Conservation (phyloP, 2,329 filamentous ascomycete genomes). For the Sarocladium oryzae region DNA sequence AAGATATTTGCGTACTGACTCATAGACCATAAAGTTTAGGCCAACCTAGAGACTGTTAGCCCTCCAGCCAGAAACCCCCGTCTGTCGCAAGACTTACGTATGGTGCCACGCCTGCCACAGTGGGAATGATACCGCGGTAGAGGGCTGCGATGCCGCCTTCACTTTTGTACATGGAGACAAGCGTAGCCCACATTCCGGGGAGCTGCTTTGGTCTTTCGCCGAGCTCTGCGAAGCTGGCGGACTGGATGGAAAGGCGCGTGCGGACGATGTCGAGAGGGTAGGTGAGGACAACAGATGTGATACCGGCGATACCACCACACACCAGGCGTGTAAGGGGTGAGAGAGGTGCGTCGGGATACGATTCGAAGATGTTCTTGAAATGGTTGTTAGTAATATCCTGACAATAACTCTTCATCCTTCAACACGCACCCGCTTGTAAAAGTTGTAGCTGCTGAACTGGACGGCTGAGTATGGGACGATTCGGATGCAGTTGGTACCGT, state of each 20-base stretch:
- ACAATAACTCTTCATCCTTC: neutral
- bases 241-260: slow-evolving; percentile 92
- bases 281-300: slow-evolving; percentile 91
- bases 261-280: slow-evolving; percentile 98
- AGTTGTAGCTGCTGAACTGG: slow-evolving; percentile 96
- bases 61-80: slow-evolving; percentile 12
- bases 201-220: slow-evolving; percentile 58
- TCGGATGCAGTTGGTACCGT: slow-evolving; percentile 96
- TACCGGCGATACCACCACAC: slow-evolving; percentile 88
- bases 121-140: slow-evolving; percentile 93
- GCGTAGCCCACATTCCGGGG: slow-evolving; percentile 87
- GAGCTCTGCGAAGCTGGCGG: slow-evolving; percentile 84
- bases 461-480: slow-evolving; percentile 98
- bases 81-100: slow-evolving; percentile 56
- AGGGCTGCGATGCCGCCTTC: slow-evolving; percentile 81
- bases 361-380: slow-evolving; percentile 64
- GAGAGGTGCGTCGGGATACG: slow-evolving; percentile 66
- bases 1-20: slow-evolving; percentile 74
- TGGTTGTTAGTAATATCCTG: slow-evolving; percentile 9
- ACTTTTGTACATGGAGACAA: slow-evolving; percentile 78
- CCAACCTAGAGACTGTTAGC: slow-evolving; percentile 57
- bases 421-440: slow-evolving; percentile 78
- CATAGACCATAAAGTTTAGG: slow-evolving; percentile 98
- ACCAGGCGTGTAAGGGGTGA: slow-evolving; percentile 67
- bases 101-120: slow-evolving; percentile 88